A percentile compares a stretch with the other conserved stretches of the same genome.
These are phyloP conservation scores for Curvularia hawaiiensis DNA, from an alignment of 2,329 filamentous ascomycete genomes.

Conservation along the genomic window DNA sequence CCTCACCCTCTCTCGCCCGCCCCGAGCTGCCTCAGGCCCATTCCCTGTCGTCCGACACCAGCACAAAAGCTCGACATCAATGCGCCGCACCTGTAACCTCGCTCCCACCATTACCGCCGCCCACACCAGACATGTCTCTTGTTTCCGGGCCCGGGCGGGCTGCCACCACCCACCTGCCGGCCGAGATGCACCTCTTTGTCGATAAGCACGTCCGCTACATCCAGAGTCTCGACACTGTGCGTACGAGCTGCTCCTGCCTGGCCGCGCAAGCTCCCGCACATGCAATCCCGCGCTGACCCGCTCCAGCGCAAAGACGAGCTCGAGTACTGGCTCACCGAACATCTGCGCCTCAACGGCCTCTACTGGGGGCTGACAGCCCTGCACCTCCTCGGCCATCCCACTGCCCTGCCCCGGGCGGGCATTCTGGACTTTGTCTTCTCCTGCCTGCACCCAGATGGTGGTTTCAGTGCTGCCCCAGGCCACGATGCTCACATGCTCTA, in stretches of 20 bases:
- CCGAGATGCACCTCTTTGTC: slow-evolving; percentile 58
- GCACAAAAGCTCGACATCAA: slow-evolving; percentile 1
- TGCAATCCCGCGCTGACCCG: slow-evolving; percentile 46
- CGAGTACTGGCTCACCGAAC: slow-evolving; percentile 97
- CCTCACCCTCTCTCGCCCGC: background rate
- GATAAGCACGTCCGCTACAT: slow-evolving; percentile 88
- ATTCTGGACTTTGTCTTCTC: slow-evolving; percentile 93
- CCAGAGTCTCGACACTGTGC: slow-evolving; percentile 84
- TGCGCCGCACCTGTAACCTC: slow-evolving; percentile 6
- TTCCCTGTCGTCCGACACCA: slow-evolving; percentile 9
- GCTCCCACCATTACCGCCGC: background rate
- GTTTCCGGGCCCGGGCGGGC: slow-evolving; percentile 65
- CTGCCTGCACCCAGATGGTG: slow-evolving; percentile 87
- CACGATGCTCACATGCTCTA: slow-evolving; percentile 97
- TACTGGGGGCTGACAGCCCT: slow-evolving; percentile 96
- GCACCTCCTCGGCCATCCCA: slow-evolving; percentile 79
- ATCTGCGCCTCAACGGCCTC: slow-evolving; percentile 90
- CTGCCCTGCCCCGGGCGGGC: slow-evolving; percentile 78
- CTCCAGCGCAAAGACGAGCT: slow-evolving; percentile 84
- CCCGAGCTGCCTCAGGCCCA: slow-evolving; percentile 4
- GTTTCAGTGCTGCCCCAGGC: slow-evolving; percentile 90
- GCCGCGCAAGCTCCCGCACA: slow-evolving; percentile 23
- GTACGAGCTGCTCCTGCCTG: slow-evolving; percentile 40
- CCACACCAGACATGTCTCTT: slow-evolving; percentile 57
- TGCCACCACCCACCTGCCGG: slow-evolving; percentile 47